Percentiles rank a stretch among this genome's conserved stretches.
Conservation (phyloP, 169 alveolate species). For the Babesia bigemina region DNA sequence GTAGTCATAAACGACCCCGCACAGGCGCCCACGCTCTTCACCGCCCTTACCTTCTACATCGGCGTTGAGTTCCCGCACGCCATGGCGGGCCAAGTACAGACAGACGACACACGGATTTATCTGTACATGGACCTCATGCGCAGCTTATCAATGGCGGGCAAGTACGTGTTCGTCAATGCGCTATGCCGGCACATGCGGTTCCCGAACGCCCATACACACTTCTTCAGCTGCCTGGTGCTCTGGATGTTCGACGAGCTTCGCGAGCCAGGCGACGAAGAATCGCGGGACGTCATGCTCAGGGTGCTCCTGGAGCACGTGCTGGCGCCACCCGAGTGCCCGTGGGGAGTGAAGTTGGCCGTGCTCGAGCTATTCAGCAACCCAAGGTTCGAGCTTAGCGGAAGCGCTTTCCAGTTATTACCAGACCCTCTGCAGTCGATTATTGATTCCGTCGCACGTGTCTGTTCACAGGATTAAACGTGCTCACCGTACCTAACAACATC, state of each 20-base stretch:
- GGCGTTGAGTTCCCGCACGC: constrained; percentile 20
- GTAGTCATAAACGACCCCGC: constrained; percentile 15
- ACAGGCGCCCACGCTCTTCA: constrained; percentile 21
- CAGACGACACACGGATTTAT: constrained; percentile 56
- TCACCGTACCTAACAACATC: background rate
- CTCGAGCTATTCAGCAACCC: constrained; percentile 92
- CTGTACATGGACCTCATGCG: constrained; percentile 76
- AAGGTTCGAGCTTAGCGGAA: constrained; percentile 78
- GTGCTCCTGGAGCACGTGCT: constrained; percentile 90
- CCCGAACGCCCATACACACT: constrained; percentile 94
- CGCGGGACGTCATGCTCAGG: constrained; percentile 91
- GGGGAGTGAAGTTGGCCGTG: constrained; percentile 96
- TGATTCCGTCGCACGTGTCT: constrained; percentile 14
- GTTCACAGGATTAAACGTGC: constrained; percentile 5
- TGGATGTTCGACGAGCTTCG: constrained; percentile 86
- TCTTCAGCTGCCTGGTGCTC: constrained; percentile 86
- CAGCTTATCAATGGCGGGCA: constrained; percentile 84
- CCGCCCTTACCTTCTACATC: constrained; percentile 5
- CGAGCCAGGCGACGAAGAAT: constrained; percentile 70
- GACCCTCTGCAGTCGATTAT: constrained; percentile 10
- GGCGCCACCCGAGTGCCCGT: constrained; percentile 95
- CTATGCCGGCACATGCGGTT: constrained; percentile 94
- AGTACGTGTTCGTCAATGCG: constrained; percentile 88
- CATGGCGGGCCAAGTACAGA: constrained; percentile 1
- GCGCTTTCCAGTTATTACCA: constrained; percentile 61